Conservation (phyloP, 768 basidiomycete species). For the Cystobasidium onofrii region DNA sequence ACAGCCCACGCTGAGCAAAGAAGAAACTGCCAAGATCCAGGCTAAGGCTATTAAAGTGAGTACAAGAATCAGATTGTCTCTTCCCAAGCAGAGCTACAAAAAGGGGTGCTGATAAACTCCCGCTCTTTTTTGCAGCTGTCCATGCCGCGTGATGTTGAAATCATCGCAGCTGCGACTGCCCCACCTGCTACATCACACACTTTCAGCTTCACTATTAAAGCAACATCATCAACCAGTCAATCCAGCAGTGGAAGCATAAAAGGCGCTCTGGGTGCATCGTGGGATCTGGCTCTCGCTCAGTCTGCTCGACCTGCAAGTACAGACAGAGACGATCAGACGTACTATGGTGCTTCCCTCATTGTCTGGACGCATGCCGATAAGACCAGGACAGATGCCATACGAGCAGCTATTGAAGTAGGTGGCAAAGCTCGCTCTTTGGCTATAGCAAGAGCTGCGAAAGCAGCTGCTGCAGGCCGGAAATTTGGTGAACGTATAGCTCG, state of each 20-base stretch:
- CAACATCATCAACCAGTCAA: constrained; percentile 52
- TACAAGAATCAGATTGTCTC: constrained; percentile 10
- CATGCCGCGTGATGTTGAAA: constrained; percentile 83
- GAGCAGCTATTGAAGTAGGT: constrained; percentile 60
- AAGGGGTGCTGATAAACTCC: too few species aligned
- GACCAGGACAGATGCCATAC: constrained; percentile 72
- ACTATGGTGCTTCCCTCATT: constrained; percentile 83
- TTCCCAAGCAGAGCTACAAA: not conserved
- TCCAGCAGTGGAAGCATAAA: not conserved
- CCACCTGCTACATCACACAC: constrained; percentile 86
- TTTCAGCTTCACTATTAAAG: constrained; percentile 78
- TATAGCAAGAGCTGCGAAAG: constrained; percentile 33
- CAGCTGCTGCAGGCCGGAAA: constrained; percentile 33
- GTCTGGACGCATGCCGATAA: constrained; percentile 94
- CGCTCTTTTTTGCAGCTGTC: constrained; percentile 56
- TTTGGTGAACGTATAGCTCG: constrained; percentile 50
- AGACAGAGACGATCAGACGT: constrained; percentile 51
- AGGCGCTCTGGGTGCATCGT: not conserved
- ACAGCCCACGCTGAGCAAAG: constrained; percentile 59
- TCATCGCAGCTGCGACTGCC: constrained; percentile 87
- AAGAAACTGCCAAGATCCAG: constrained; percentile 81
- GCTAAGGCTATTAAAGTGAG: constrained; percentile 79
- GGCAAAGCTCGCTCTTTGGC: not conserved
- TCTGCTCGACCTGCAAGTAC: not conserved
- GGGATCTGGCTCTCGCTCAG: not conserved